Evolutionary conservation across 2,329 filamentous ascomycete genomes (phyloP).

Genomic region (Xylariaceae sp.): DNA sequence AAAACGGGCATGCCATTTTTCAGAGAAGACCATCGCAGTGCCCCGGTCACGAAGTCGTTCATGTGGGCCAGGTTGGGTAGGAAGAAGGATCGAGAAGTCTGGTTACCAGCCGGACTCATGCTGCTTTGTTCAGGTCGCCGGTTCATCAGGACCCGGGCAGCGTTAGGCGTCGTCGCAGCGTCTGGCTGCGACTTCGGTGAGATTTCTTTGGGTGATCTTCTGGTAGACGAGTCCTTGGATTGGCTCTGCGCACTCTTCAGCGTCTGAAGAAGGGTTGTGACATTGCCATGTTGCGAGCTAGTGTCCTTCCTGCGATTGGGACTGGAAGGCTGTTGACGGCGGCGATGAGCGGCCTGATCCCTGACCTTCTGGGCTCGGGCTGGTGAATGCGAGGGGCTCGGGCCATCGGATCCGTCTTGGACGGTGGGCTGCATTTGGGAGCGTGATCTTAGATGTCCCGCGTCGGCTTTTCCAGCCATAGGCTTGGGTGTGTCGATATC

Average conservation of each 20-base stretch:
- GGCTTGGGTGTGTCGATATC: too few species aligned
- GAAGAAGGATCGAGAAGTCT: constrained; percentile 45
- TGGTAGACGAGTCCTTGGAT: constrained; percentile 10
- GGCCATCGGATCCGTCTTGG: constrained; percentile 40
- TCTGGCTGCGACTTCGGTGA: constrained; percentile 9
- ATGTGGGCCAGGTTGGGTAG: constrained; percentile 47
- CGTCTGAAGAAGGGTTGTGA: constrained; percentile 26
- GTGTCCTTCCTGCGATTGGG: constrained; percentile 12
- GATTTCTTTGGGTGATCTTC: constrained; percentile 8
- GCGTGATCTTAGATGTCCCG: not conserved
- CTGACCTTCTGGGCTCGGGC: constrained; percentile 9
- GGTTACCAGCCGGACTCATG: constrained; percentile 26
- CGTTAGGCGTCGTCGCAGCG: constrained; percentile 11
- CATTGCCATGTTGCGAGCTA: constrained; percentile 21
- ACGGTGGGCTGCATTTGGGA: constrained; percentile 46
- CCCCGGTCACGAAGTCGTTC: constrained; percentile 50
- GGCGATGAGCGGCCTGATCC: constrained; percentile 20
- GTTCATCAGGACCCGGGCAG: constrained; percentile 9
- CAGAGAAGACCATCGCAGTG: constrained; percentile 42
- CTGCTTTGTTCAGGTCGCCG: constrained; percentile 11
- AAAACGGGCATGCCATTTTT: constrained; percentile 49
- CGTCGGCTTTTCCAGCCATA: too few species aligned
- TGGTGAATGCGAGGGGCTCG: not conserved
- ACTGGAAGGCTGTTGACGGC: constrained; percentile 7
- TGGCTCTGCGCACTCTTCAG: constrained; percentile 22